Evolutionary conservation across 139 green algal species (phyloP).

Genomic region (Chlorella sp.): DNA sequence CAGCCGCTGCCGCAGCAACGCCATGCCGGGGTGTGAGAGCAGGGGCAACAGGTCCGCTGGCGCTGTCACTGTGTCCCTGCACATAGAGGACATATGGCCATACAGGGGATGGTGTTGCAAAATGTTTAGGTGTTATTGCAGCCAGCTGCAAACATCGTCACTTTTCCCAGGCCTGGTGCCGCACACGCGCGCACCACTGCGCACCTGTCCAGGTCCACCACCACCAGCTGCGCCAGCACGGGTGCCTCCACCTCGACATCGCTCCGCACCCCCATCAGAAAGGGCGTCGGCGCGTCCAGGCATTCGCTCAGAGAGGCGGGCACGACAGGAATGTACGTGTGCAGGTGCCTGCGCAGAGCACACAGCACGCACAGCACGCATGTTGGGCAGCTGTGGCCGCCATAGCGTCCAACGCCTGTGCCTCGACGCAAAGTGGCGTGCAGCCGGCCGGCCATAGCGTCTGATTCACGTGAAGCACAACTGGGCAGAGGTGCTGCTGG

Average conservation of each 20-base stretch:
- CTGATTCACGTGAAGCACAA: no score
- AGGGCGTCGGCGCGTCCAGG: constrained; percentile 51
- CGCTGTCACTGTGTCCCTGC: not conserved
- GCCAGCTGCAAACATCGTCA: no score
- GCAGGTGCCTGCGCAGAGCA: constrained; percentile 23
- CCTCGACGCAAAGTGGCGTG: no score
- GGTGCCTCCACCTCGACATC: not conserved
- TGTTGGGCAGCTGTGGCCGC: no score
- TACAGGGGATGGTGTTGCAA: no score
- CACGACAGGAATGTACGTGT: constrained; percentile 53
- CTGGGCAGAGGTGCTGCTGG: no score
- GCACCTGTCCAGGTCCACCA: constrained; percentile 41
- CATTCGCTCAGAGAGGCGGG: constrained; percentile 34
- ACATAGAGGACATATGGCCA: no score
- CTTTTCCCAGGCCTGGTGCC: no score
- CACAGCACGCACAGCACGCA: no score
- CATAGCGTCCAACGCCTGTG: no score
- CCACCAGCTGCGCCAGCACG: constrained; percentile 25
- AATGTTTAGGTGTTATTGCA: no score
- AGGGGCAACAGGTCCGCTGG: not conserved
- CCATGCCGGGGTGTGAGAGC: not conserved
- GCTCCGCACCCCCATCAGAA: constrained; percentile 45
- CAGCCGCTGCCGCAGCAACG: not conserved
- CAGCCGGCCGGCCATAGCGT: no score
- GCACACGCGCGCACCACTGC: not conserved